Conservation (phyloP, 169 alveolate genomes). For the Plasmodium cynomolgi region DNA sequence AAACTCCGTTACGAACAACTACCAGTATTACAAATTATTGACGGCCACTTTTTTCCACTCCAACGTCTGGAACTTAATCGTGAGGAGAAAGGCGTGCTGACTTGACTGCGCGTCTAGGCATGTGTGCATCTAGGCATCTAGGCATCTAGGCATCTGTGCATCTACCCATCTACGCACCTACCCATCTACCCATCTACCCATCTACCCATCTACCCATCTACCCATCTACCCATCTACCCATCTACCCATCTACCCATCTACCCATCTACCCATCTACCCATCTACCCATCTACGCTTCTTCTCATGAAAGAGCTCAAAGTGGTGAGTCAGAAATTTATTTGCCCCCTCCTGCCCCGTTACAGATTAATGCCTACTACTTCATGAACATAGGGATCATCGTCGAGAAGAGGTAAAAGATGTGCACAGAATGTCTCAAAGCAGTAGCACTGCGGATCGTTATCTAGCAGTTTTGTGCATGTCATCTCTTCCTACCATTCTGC, state of each 20-base stretch:
- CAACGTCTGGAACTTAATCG: conserved; percentile 40
- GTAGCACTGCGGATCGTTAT: background rate
- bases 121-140: too few species aligned
- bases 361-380: conserved; percentile 53
- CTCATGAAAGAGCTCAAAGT: background rate
- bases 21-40: conserved; percentile 19
- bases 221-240: too few species aligned
- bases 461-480: background rate
- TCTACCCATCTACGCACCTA: too few species aligned
- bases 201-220: too few species aligned
- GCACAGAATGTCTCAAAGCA: background rate
- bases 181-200: too few species aligned
- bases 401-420: conserved; percentile 30
- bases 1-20: conserved; percentile 5
- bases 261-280: too few species aligned
- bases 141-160: too few species aligned
- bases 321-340: background rate
- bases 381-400: conserved; percentile 43
- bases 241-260: too few species aligned
- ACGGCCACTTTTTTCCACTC: conserved; percentile 46
- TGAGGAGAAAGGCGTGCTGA: background rate
- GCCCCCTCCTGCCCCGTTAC: background rate
- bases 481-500: background rate
- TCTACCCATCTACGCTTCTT: background rate
- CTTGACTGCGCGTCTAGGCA: background rate